A percentile compares a stretch with the other conserved stretches of the same genome.
These are phyloP conservation scores for Crithidia bombi DNA, from an alignment of 208 protist species.

Conservation along the genomic window DNA sequence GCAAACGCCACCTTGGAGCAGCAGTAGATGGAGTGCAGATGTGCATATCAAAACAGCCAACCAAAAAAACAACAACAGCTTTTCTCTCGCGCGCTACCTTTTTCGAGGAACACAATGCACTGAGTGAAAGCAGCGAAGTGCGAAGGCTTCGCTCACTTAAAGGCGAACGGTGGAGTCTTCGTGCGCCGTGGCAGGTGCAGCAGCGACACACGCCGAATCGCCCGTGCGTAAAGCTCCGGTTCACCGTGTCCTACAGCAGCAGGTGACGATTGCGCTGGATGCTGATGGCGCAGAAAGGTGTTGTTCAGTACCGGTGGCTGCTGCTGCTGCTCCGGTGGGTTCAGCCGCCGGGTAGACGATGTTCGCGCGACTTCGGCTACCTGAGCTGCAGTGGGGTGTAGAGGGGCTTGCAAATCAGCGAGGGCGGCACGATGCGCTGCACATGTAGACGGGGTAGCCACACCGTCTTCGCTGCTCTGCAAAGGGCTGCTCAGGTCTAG, in stretches of 20 bases:
- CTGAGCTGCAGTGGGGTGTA: constrained; percentile 27
- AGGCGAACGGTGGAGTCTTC: background rate
- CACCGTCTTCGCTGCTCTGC: background rate
- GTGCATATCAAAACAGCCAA: no score
- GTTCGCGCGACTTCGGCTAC: constrained; percentile 25
- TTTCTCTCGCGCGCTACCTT: no score
- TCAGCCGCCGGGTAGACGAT: constrained; percentile 23
- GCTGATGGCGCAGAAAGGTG: background rate
- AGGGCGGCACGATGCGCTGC: constrained; percentile 8
- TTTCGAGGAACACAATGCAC: no score
- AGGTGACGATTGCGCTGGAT: background rate
- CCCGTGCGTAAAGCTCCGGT: constrained; percentile 13
- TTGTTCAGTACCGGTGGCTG: background rate
- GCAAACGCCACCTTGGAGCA: no score
- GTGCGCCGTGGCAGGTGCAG: constrained; percentile 10
- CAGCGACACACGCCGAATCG: constrained; percentile 12
- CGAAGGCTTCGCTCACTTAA: background rate
- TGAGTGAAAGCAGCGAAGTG: background rate
- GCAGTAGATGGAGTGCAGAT: background rate
- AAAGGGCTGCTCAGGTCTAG: background rate
- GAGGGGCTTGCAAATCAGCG: constrained; percentile 15
- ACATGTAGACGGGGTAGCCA: background rate
- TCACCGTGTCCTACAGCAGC: background rate
- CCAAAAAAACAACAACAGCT: no score
- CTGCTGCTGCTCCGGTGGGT: background rate